Evolutionary conservation across 139 green algal genomes (phyloP).

Genomic region (Tetradesmus lagerheimii): DNA sequence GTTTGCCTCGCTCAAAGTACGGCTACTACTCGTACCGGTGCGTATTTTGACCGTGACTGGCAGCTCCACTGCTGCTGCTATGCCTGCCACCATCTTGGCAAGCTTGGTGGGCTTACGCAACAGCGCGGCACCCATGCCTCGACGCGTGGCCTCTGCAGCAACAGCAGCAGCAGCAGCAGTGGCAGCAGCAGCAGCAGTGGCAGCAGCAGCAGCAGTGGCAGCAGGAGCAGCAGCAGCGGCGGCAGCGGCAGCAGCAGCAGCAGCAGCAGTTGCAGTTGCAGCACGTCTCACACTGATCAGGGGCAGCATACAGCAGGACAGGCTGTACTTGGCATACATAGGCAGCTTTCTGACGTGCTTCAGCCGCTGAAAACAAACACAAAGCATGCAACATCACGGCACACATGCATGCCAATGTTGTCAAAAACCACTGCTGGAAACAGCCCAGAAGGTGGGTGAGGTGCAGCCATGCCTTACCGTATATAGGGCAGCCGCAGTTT

Average conservation of each 20-base stretch:
- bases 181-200: conserved; percentile 3
- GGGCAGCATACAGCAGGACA: background rate
- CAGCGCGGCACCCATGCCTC: conserved; percentile 81
- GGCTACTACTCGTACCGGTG: conserved; percentile 26
- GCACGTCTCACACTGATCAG: too few species aligned
- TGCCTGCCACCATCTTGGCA: conserved; percentile 81
- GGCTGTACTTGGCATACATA: background rate
- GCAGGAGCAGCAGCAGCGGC: conserved; percentile 19
- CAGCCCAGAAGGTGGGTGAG: too few species aligned
- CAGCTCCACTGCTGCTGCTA: conserved; percentile 69
- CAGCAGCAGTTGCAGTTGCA: conserved; percentile 7
- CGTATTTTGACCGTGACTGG: conserved; percentile 89
- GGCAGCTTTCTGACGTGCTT: background rate
- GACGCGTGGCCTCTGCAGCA: conserved; percentile 76
- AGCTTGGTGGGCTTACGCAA: conserved; percentile 87
- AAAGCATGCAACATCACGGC: too few species aligned
- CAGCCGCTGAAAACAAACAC: background rate
- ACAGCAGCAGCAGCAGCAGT: background rate
- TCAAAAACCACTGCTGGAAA: too few species aligned
- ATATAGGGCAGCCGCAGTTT: conserved; percentile 91
- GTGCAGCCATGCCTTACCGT: conserved; percentile 57
- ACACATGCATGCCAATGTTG: too few species aligned
- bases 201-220: conserved; percentile 4
- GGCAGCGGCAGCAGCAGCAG: conserved; percentile 20
- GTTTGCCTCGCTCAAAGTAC: background rate